Conservation (phyloP, 192 early-diverging fungal genomes). For the Spizellomyces sp. region DNA sequence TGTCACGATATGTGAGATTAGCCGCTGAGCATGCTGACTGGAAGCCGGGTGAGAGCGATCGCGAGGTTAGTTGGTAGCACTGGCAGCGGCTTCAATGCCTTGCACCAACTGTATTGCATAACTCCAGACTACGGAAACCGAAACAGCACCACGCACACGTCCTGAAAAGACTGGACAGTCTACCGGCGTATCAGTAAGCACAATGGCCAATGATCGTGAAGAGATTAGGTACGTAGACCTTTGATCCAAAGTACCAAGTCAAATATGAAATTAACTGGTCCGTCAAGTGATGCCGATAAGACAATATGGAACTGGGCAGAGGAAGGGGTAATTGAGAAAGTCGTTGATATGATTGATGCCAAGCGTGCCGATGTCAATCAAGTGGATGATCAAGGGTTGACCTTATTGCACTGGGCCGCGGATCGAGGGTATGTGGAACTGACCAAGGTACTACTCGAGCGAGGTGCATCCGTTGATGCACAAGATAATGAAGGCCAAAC, state of each 20-base stretch:
- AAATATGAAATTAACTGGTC: too few species aligned
- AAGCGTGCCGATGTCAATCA: neutral
- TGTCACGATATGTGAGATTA: too few species aligned
- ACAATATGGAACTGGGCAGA: conserved; percentile 35
- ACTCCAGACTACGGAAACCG: neutral
- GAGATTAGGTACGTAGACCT: conserved; percentile 11
- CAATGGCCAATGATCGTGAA: conserved; percentile 10
- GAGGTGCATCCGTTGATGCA: conserved; percentile 23
- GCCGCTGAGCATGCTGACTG: too few species aligned
- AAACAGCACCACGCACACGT: neutral
- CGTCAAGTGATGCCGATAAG: too few species aligned
- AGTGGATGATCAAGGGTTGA: conserved; percentile 31
- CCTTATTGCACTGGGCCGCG: conserved; percentile 45
- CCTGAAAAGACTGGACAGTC: neutral
- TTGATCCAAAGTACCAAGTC: too few species aligned
- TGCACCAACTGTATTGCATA: neutral
- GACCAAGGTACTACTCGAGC: conserved; percentile 10
- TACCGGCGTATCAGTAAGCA: conserved; percentile 33
- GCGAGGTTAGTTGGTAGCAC: too few species aligned
- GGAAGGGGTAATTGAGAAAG: conserved; percentile 28
- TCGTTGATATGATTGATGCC: conserved; percentile 23
- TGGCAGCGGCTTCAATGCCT: neutral
- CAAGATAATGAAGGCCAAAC: conserved; percentile 39
- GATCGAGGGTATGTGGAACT: conserved; percentile 30
- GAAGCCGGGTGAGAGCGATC: too few species aligned